Conservation (phyloP, 2,329 filamentous ascomycete species). For the Colletotrichum simmondsii region DNA sequence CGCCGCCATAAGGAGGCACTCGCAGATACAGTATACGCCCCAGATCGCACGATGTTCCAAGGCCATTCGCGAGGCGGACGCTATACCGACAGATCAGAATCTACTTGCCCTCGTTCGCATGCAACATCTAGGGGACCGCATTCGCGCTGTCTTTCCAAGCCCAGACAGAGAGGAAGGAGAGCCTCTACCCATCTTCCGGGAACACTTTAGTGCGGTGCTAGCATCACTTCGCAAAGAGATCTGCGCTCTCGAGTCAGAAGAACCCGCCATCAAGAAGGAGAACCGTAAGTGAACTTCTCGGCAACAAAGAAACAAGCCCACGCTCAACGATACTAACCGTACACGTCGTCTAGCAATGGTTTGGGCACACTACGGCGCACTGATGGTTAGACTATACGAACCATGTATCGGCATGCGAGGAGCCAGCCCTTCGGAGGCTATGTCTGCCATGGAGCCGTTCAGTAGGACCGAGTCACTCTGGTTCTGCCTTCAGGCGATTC, state of each 20-base stretch:
- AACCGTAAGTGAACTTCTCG: conserved; percentile 3
- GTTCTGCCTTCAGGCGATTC: conserved; percentile 45
- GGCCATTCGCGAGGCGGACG: conserved; percentile 37
- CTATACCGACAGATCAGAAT: conserved; percentile 25
- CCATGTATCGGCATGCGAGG: conserved; percentile 46
- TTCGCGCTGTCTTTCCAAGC: conserved; percentile 40
- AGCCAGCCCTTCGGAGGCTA: conserved; percentile 27
- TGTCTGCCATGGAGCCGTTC: conserved; percentile 34
- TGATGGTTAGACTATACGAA: conserved; percentile 50
- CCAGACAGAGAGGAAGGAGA: conserved; percentile 30
- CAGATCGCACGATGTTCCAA: conserved; percentile 49
- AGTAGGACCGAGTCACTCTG: conserved; percentile 49
- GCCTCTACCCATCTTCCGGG: conserved; percentile 34
- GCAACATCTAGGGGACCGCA: conserved; percentile 46
- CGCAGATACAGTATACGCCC: conserved; percentile 43
- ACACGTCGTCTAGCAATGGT: conserved; percentile 42
- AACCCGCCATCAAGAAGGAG: conserved; percentile 1
- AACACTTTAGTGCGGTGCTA: conserved; percentile 47
- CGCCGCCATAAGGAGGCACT: conserved; percentile 45
- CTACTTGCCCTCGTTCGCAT: conserved; percentile 47
- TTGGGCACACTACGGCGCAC: conserved; percentile 45
- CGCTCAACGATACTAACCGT: background rate
- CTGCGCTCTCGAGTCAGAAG: conserved; percentile 36
- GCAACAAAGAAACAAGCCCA: too few relatives aligned
- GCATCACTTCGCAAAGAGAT: conserved; percentile 46